Conservation (phyloP, 352 stramenopile genomes). For the Globisporangium acanthophoron region DNA sequence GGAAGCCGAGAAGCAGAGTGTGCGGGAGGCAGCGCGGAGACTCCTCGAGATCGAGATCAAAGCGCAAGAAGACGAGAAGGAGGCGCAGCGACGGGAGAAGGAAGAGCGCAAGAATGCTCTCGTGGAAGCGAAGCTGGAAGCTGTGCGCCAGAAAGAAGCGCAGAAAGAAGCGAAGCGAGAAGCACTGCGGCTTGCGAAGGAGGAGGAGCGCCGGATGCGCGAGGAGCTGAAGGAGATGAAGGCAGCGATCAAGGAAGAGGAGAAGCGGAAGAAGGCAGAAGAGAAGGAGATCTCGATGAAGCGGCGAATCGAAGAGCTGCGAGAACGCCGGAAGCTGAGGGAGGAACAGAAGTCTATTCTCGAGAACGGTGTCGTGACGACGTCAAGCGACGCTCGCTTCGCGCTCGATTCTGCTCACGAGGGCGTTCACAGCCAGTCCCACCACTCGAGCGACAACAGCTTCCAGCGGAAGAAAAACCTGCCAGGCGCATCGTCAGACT, state of each 20-base stretch:
- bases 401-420: conserved; percentile 11
- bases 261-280: conserved; percentile 62
- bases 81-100: conserved; percentile 53
- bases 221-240: conserved; percentile 74
- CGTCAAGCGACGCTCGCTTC: conserved; percentile 20
- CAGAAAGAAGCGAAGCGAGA: conserved; percentile 67
- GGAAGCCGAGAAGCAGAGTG: conserved; percentile 62
- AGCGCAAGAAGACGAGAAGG: conserved; percentile 68
- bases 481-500: conserved; percentile 1
- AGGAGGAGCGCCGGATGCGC: conserved; percentile 60
- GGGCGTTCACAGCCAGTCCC: background rate
- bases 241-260: conserved; percentile 58
- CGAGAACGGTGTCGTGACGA: conserved; percentile 67
- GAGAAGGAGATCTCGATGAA: conserved; percentile 75
- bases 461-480: conserved; percentile 16
- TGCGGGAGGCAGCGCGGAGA: conserved; percentile 62
- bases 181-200: conserved; percentile 43
- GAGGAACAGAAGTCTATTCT: conserved; percentile 70
- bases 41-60: conserved; percentile 77
- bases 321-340: conserved; percentile 53
- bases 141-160: conserved; percentile 57
- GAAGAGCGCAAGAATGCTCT: conserved; percentile 72
- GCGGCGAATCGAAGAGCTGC: conserved; percentile 61
- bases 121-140: conserved; percentile 55
- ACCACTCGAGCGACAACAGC: background rate